These are phyloP conservation scores for Echria macrotheca DNA, from an alignment of 495 filamentous ascomycete genomes.

Conservation along the genomic window DNA sequence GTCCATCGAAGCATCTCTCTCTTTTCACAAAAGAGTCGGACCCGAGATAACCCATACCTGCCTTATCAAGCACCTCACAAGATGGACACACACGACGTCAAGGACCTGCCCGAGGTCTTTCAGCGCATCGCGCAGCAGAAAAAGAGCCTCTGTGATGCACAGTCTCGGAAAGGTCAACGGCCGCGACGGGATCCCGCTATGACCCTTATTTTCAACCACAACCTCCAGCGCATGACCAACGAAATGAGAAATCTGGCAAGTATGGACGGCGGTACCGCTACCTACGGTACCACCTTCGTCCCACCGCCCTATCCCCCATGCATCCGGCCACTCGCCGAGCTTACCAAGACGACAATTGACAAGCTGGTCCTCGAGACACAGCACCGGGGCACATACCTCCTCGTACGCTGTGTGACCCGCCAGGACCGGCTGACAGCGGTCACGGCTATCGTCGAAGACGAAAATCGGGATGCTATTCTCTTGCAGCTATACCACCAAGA, in stretches of 20 bases:
- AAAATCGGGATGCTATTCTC: conserved; percentile 30
- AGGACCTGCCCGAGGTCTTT: background rate
- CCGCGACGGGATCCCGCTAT: background rate
- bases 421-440: conserved; percentile 33
- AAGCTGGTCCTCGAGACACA: conserved; percentile 39
- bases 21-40: background rate
- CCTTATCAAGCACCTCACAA: background rate
- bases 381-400: conserved; percentile 39
- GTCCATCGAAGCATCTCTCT: background rate
- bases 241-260: background rate
- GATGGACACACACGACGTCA: conserved; percentile 9
- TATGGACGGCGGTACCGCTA: background rate
- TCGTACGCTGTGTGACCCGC: conserved; percentile 35
- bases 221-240: background rate
- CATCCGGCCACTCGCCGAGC: background rate
- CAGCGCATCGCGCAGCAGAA: background rate
- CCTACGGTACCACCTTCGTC: background rate
- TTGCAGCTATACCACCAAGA: conserved; percentile 42
- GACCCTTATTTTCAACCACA: background rate
- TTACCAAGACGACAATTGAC: conserved; percentile 6
- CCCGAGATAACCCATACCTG: background rate
- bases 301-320: conserved; percentile 11
- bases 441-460: conserved; percentile 45
- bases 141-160: background rate
- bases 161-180: conserved; percentile 1